Evolutionary conservation across 2,329 filamentous ascomycete genomes (phyloP).

Genomic region (Drechslera avenae): DNA sequence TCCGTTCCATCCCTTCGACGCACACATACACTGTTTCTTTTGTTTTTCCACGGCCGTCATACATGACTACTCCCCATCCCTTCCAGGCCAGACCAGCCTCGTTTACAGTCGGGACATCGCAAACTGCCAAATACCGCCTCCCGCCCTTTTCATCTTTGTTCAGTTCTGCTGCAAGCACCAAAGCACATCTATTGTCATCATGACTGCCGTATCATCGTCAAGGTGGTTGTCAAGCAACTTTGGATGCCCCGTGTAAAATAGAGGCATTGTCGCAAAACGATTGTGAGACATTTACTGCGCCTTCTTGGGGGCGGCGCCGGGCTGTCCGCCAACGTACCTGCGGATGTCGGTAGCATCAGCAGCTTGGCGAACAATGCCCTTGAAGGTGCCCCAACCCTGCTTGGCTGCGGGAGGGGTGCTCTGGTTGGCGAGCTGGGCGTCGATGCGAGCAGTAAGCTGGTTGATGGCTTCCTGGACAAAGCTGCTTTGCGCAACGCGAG

Average conservation of each 20-base stretch:
- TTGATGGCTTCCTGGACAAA: conserved; percentile 87
- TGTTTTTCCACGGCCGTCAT: too few relatives aligned
- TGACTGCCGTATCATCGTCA: conserved; percentile 33
- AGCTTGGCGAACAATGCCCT: conserved; percentile 73
- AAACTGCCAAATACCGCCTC: conserved; percentile 5
- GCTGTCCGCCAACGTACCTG: conserved; percentile 67
- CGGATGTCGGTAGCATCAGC: conserved; percentile 79
- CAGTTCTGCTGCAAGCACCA: conserved; percentile 1
- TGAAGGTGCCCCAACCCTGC: conserved; percentile 80
- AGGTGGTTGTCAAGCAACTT: conserved; percentile 22
- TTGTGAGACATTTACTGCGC: conserved; percentile 50
- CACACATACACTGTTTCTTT: too few relatives aligned
- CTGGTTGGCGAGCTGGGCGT: conserved; percentile 83
- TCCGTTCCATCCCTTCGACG: too few relatives aligned
- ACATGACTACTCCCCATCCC: too few relatives aligned
- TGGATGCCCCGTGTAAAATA: conserved; percentile 4
- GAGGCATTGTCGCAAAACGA: conserved; percentile 18
- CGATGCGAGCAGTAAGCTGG: conserved; percentile 73
- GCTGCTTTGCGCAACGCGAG: conserved; percentile 84
- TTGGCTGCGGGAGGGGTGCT: conserved; percentile 80
- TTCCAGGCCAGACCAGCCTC: neutral
- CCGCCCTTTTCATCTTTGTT: conserved; percentile 4
- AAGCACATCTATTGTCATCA: conserved; percentile 14
- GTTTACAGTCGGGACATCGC: conserved; percentile 12
- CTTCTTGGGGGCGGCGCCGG: conserved; percentile 66